Conservation (phyloP, 495 filamentous ascomycete genomes). For the Annulohypoxylon nitens region DNA sequence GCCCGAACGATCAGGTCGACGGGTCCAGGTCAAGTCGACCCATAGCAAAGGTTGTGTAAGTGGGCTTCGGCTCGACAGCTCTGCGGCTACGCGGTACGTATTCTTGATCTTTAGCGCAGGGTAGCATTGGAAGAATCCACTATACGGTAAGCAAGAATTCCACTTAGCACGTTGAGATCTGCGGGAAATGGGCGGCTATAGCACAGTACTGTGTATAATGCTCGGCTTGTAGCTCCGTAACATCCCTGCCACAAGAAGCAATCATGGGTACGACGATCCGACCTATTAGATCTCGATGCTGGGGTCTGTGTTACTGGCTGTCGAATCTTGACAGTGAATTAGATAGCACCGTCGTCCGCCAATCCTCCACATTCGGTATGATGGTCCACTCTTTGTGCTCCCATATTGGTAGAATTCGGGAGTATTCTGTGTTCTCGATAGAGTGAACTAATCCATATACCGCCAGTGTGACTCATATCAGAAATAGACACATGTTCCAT, state of each 20-base stretch:
- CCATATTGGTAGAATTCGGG: constrained; percentile 5
- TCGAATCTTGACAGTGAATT: constrained; percentile 37
- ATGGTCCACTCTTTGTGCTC: constrained; percentile 27
- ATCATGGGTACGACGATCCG: constrained; percentile 25
- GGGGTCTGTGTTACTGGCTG: constrained; percentile 22
- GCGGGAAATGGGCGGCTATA: constrained; percentile 31
- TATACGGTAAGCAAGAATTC: constrained; percentile 17
- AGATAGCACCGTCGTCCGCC: constrained; percentile 25
- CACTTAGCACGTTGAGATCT: constrained; percentile 34
- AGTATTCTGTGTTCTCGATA: constrained; percentile 19
- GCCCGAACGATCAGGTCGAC: constrained; percentile 33
- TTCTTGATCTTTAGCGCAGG: constrained; percentile 22
- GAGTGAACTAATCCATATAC: constrained; percentile 26
- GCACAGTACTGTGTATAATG: constrained; percentile 24
- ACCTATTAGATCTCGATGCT: constrained; percentile 35
- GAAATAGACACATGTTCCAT: constrained; percentile 44
- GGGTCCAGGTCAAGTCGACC: constrained; percentile 19
- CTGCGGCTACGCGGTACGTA: constrained; percentile 42
- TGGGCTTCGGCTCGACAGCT: not conserved
- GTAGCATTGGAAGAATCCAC: constrained; percentile 22
- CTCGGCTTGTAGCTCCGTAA: constrained; percentile 14
- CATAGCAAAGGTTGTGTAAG: constrained; percentile 10
- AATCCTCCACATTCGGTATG: constrained; percentile 34
- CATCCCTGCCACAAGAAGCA: constrained; percentile 19
- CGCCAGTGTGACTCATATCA: constrained; percentile 48